A percentile compares a stretch with the other conserved stretches of the same genome.
phyloP scores from a whole-genome alignment of 306 rosid genomes.

The Dryas octopetala region DNA sequence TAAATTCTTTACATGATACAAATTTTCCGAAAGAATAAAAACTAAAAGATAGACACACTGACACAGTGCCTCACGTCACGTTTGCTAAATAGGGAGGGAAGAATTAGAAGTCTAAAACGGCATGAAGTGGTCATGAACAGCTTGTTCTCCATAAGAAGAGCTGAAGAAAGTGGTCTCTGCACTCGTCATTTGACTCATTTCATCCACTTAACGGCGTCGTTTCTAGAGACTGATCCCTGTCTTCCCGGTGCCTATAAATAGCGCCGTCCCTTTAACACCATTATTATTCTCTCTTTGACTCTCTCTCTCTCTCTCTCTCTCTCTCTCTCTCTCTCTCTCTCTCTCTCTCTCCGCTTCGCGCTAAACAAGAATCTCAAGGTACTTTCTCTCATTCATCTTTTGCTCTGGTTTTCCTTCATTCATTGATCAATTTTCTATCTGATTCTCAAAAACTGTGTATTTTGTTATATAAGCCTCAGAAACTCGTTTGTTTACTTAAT shows the following conservation, averaged over 20 bases:
- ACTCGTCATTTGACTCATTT: neutral
- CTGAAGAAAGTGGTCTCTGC: neutral
- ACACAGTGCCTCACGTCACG: no score
- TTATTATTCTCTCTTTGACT: neutral
- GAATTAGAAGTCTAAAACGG: no score
- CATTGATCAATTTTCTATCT: neutral
- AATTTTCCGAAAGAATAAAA: no score
- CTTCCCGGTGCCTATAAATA: neutral
- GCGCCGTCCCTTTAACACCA: neutral
- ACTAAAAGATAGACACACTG: no score
- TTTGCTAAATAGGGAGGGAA: no score
- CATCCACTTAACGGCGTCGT: neutral
- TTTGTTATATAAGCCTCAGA: neutral
- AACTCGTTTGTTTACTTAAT: neutral
- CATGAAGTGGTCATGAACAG: no score
- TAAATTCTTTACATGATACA: no score
- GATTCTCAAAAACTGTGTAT: neutral
- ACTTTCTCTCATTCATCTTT: neutral
- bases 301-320: neutral
- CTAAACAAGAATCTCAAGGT: constrained; percentile 11
- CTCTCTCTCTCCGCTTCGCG: neutral
- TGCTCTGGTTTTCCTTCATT: neutral
- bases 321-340: neutral
- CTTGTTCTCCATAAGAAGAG: neutral
- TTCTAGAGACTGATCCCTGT: neutral